These are phyloP conservation scores for Mycena sanguinolenta DNA, from an alignment of 768 basidiomycete species.

Conservation along the genomic window DNA sequence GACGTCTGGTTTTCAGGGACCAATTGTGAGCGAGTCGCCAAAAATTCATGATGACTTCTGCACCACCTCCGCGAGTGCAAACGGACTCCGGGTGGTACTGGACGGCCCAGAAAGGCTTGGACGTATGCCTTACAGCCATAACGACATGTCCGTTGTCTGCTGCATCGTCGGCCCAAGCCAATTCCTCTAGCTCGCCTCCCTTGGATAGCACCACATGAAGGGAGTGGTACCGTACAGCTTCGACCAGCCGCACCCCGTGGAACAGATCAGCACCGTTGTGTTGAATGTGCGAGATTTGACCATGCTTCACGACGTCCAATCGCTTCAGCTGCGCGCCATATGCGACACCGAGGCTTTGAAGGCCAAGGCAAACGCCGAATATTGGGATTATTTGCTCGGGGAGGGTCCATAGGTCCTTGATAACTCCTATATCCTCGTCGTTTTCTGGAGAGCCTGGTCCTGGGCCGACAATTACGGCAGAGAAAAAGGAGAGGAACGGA, in stretches of 20 bases:
- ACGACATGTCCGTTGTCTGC: conserved; percentile 76
- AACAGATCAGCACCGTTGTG: conserved; percentile 76
- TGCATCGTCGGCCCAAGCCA: conserved; percentile 82
- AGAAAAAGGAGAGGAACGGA: conserved; percentile 70
- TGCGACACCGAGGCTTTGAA: conserved; percentile 81
- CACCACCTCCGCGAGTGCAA: conserved; percentile 76
- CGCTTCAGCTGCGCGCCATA: conserved; percentile 73
- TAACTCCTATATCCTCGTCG: conserved; percentile 73
- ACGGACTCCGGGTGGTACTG: conserved; percentile 93
- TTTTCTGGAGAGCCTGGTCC: conserved; percentile 84
- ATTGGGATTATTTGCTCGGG: conserved; percentile 69
- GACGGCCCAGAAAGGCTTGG: conserved; percentile 86
- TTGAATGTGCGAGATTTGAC: conserved; percentile 75
- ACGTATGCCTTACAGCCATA: conserved; percentile 79
- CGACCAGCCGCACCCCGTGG: conserved; percentile 62
- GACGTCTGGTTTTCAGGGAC: conserved; percentile 57
- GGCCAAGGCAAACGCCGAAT: conserved; percentile 87
- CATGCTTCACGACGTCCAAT: conserved; percentile 81
- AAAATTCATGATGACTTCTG: conserved; percentile 79
- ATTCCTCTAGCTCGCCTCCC: conserved; percentile 66
- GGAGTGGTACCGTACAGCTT: conserved; percentile 86
- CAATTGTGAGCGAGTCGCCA: conserved; percentile 77
- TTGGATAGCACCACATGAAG: conserved; percentile 69
- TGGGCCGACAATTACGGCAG: conserved; percentile 81
- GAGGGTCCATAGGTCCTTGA: conserved; percentile 79